Evolutionary conservation across 2,329 filamentous ascomycete genomes (phyloP), one percentile per base, ranked within the genome.

Genomic region (Lecanicillium sp.): DNA sequence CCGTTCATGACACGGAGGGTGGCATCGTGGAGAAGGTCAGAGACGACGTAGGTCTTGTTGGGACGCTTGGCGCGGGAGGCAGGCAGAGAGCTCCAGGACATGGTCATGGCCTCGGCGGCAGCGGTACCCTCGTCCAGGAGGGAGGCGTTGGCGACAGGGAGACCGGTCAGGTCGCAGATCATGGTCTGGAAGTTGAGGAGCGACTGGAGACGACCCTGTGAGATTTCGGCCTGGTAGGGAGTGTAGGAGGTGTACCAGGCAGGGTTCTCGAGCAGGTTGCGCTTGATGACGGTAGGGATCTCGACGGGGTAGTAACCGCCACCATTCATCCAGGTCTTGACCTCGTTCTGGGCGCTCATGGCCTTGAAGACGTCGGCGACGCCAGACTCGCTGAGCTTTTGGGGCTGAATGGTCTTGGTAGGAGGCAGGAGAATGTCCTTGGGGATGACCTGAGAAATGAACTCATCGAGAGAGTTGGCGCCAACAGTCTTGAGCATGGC

Each of bases 221-320:
- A 95, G 72, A 97, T 95, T 70, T 97, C 91, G 2, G 91, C 86
- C 71, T 97, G 91, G 68, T 96, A 97, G 14, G 91, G 91, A 0
- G 91, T 96, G 67, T 97, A 96, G 70, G 90, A 95, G 33, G 91
- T 97, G 67, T 97, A 97, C 91, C 91, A 97, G 9, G 84, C 90
- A 5, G 91, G 91, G 64, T 86, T 91, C 74, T 97, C 90, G 50
- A 97, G 72, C 4, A 97, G 78, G 63, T 96, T 96, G 56, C 90
- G 79, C 74, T 93, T 88, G 65, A 97, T 95, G 49, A 96, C 90
- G 48, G 88, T 80, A 4, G 91, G 91, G 1, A 87, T 85, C 56
- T 85, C 78, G n/a, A 89, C 91, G 29, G 82, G 84, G 55, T 91
- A 89, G 74, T 96, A 97, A 50, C 91, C 91, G 50, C 79, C 81